Conservation (phyloP, 208 protist species). For the Strigomonas galati region DNA sequence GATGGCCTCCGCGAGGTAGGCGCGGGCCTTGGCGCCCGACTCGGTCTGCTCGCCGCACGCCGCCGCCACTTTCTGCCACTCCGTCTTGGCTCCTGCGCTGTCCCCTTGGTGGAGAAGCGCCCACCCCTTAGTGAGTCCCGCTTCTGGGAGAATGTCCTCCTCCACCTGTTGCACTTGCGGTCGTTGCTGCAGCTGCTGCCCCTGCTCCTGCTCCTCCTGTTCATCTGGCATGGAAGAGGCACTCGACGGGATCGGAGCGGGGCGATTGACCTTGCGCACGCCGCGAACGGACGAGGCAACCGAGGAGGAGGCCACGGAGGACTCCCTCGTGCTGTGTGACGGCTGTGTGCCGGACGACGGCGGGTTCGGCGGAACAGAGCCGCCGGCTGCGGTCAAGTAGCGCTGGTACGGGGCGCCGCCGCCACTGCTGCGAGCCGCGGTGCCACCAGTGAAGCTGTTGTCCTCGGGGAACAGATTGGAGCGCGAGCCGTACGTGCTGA, state of each 20-base stretch:
- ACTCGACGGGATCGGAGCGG: no score
- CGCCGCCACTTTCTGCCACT: constrained; percentile 44
- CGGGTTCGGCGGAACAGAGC: neutral
- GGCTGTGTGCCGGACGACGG: constrained; percentile 1
- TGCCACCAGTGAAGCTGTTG: neutral
- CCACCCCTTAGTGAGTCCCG: constrained; percentile 53
- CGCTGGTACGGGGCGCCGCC: neutral
- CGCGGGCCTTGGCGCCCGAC: constrained; percentile 52
- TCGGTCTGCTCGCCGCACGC: constrained; percentile 30
- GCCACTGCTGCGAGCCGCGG: neutral
- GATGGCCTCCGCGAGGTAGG: constrained; percentile 67
- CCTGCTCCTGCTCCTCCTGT: neutral
- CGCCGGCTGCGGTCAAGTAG: neutral
- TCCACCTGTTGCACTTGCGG: neutral
- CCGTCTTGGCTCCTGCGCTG: constrained; percentile 34
- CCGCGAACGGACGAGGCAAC: constrained; percentile 4
- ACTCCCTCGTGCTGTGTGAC: constrained; percentile 11
- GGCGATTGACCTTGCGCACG: constrained; percentile 5
- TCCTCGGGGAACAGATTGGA: neutral
- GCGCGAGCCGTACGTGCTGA: neutral
- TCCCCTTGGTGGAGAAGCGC: constrained; percentile 49
- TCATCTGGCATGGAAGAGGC: no score
- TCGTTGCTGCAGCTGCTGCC: neutral
- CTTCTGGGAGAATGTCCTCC: neutral
- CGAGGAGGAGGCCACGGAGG: constrained; percentile 6